Conservation (phyloP, 371 early-diverging fungal genomes). For the Basidiobolus meristosporus region DNA sequence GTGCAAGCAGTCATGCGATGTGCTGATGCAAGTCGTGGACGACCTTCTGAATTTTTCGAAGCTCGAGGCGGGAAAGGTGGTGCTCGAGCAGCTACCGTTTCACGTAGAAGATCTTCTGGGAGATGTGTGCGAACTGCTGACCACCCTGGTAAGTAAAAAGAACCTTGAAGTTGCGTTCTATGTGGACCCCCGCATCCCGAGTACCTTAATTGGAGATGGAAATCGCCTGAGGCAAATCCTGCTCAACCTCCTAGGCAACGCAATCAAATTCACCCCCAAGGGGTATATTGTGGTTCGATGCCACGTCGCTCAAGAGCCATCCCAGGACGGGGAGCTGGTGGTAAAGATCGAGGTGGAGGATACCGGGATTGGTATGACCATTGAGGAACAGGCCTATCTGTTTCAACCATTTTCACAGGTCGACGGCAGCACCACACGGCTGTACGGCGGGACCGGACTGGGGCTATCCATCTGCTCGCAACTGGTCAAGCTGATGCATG, state of each 20-base stretch:
- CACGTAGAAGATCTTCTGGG: slow-evolving; percentile 10
- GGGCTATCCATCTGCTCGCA: slow-evolving; percentile 31
- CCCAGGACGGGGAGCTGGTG: background rate
- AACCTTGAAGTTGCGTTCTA: slow-evolving; percentile 7
- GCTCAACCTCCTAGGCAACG: slow-evolving; percentile 31
- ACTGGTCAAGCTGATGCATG: slow-evolving; percentile 32
- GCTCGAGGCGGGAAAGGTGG: slow-evolving; percentile 27
- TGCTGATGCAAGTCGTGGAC: slow-evolving; percentile 22
- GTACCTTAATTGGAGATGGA: slow-evolving; percentile 18
- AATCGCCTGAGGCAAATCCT: slow-evolving; percentile 24
- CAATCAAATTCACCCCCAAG: slow-evolving; percentile 41
- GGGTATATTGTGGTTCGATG: slow-evolving; percentile 25
- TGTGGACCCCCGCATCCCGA: slow-evolving; percentile 7
- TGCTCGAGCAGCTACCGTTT: slow-evolving; percentile 13
- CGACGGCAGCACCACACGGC: slow-evolving; percentile 26
- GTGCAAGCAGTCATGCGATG: slow-evolving; percentile 14
- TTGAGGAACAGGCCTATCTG: slow-evolving; percentile 21
- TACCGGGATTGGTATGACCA: slow-evolving; percentile 35
- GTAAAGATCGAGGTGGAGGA: slow-evolving; percentile 19
- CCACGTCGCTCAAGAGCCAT: no score
- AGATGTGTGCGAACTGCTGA: slow-evolving; percentile 7
- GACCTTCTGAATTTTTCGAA: slow-evolving; percentile 33
- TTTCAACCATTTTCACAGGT: slow-evolving; percentile 44
- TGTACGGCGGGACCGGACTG: slow-evolving; percentile 26
- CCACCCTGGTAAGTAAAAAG: slow-evolving; percentile 5